These are phyloP conservation scores for Boletus tylopilopsis DNA, from an alignment of 768 basidiomycete species.

Conservation along the genomic window DNA sequence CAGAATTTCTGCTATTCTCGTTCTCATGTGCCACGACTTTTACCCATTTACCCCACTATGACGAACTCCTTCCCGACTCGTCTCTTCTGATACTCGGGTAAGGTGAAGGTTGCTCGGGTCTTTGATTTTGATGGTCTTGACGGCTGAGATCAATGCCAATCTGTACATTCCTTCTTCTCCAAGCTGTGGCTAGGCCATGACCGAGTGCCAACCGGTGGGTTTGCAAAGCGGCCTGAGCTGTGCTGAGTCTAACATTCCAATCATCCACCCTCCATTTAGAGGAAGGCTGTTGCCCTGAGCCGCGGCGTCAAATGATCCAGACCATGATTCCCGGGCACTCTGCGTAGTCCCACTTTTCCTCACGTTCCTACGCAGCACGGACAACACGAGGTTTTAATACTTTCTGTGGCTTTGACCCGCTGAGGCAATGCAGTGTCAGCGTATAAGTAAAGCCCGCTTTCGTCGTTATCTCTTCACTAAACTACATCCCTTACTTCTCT, in stretches of 20 bases:
- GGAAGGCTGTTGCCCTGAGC: conserved; percentile 32
- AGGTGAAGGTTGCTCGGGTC: conserved; percentile 2
- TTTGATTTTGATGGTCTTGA: conserved; percentile 4
- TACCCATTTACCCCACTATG: conserved; percentile 22
- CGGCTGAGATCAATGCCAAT: conserved; percentile 7
- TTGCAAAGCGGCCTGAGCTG: conserved; percentile 22
- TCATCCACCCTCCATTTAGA: conserved; percentile 25
- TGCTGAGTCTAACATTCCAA: conserved; percentile 29
- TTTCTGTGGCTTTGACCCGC: conserved; percentile 19
- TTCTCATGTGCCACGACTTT: conserved; percentile 3
- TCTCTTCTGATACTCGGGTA: background rate
- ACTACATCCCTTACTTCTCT: conserved; percentile 13
- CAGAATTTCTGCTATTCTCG: conserved; percentile 9
- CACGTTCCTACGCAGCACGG: conserved; percentile 30
- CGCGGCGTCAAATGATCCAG: conserved; percentile 31
- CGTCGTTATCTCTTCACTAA: conserved; percentile 18
- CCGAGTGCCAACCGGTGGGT: conserved; percentile 6
- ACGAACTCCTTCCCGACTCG: conserved; percentile 7
- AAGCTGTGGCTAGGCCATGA: conserved; percentile 20
- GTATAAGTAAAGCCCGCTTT: conserved; percentile 27
- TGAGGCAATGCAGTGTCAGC: conserved; percentile 29
- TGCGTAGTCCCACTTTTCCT: conserved; percentile 25
- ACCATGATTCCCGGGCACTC: conserved; percentile 29
- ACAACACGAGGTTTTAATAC: conserved; percentile 34
- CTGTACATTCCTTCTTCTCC: conserved; percentile 9